Base-by-base conservation (phyloP, 140 eudicot species). In the Oenanthe javanica region DNA sequence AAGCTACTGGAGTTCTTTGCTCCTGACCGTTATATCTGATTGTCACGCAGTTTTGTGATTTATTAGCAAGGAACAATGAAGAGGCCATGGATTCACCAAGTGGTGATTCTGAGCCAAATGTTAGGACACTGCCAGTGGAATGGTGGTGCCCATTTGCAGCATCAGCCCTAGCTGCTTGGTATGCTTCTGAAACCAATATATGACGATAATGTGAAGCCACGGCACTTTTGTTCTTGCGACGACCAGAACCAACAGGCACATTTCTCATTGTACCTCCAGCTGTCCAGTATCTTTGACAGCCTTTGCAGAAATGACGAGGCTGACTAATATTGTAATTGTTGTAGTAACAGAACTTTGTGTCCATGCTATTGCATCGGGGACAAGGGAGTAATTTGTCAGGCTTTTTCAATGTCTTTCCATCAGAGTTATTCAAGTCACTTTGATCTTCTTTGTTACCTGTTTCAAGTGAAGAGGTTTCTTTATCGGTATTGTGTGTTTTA, bases 201-300 rank as follows among this genome's bases (percentile, higher is more conserved):
- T 85, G 91, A 15, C 89, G 89, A 79, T 81, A 86, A 38, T 84
- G 82, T 1, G 90, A 85, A 80, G 86, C 79, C 18, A 89, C 75
- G 8, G 87, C 52, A 43, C 82, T 84, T 79, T 94, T 94, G 83
- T 83, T 94, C 88, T 94, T 94, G 81, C 98, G 83, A 40, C 98
- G 89, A 43, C 98, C 98, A 9, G 98, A 89, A 1, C 98, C 98
- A 10, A 94, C 93, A 1, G 97, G 96, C 13, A 94, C 93, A 83
- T 87, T 94, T 83, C 98, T 86, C 98, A 92, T 87, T 15, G 91
- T 86, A 9, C 98, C 98, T 4, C 98, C 98, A 8, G 93, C 92
- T 9, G 98, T 94, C 98, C 98, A 94, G 77, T 91, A 94, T 77
- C 98, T 83, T 66, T 94, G 98, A 72, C 98, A 94, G 59, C 87